Percentiles rank a stretch among this genome's conserved stretches.
These are phyloP conservation scores for Jacaranda copaia DNA, from an alignment of 257 asterid genomes.

Conservation along the genomic window DNA sequence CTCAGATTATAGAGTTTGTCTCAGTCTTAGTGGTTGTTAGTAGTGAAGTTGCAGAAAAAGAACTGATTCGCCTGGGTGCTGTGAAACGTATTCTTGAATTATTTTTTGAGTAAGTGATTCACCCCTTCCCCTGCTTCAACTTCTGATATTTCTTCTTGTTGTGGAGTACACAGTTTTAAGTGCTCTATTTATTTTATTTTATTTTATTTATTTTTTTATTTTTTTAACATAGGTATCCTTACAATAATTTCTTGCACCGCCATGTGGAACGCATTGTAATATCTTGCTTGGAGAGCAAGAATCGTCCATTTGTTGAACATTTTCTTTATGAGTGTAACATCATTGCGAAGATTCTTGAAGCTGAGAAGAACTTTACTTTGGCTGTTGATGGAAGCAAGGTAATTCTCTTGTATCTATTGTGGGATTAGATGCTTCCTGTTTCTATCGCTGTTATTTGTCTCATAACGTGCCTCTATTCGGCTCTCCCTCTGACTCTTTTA, in stretches of 20 bases:
- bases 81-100: conserved; percentile 56
- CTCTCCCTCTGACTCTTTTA: background rate
- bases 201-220: too few relatives aligned
- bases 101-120: conserved; percentile 62
- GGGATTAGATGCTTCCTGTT: background rate
- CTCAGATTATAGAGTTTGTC: conserved; percentile 75
- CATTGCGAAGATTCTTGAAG: conserved; percentile 67
- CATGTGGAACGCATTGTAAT: conserved; percentile 58
- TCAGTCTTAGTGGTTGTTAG: conserved; percentile 64
- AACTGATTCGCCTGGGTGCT: conserved; percentile 66
- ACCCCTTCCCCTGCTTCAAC: background rate
- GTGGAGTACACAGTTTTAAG: conserved; percentile 6
- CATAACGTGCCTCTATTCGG: conserved; percentile 2
- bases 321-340: conserved; percentile 67
- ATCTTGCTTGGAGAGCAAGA: conserved; percentile 73
- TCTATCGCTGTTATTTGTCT: background rate
- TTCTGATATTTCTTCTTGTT: conserved; percentile 9
- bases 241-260: conserved; percentile 72
- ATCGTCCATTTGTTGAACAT: conserved; percentile 60
- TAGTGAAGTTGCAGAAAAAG: conserved; percentile 69
- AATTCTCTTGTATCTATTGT: background rate
- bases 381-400: conserved; percentile 55
- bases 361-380: conserved; percentile 58
- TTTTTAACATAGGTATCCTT: conserved; percentile 59
- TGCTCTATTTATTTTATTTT: background rate